A percentile compares a stretch with the other conserved stretches of the same genome.
These are phyloP conservation scores for Clitoria ternatea DNA, from an alignment of 306 rosid species.

Conservation along the genomic window DNA sequence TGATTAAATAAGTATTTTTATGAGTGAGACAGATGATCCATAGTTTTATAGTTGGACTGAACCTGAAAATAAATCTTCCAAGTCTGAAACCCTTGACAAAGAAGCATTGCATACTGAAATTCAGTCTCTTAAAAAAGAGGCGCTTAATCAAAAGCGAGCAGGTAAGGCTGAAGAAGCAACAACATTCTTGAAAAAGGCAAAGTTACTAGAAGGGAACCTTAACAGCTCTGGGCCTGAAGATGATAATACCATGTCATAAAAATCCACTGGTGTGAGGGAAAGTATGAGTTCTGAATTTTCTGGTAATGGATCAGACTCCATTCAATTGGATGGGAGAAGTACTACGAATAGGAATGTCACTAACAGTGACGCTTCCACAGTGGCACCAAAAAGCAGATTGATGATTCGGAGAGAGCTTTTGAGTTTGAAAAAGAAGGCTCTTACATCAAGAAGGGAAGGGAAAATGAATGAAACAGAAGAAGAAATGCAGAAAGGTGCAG, in stretches of 20 bases:
- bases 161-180: slow-evolving; percentile 83
- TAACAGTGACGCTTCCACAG: slow-evolving; percentile 25
- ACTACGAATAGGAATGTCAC: slow-evolving; percentile 22
- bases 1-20: too few relatives aligned
- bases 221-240: slow-evolving; percentile 43
- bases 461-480: slow-evolving; percentile 81
- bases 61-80: slow-evolving; percentile 31
- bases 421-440: slow-evolving; percentile 75
- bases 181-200: slow-evolving; percentile 70
- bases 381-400: slow-evolving; percentile 56
- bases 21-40: too few relatives aligned
- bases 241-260: slow-evolving; percentile 16
- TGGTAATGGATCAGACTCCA: slow-evolving; percentile 28
- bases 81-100: slow-evolving; percentile 45
- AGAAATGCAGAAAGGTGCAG: slow-evolving; percentile 63
- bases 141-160: slow-evolving; percentile 69
- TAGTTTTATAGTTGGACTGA: slow-evolving; percentile 92
- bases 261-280: slow-evolving; percentile 23
- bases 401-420: slow-evolving; percentile 89
- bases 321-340: slow-evolving; percentile 32
- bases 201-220: slow-evolving; percentile 64
- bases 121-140: slow-evolving; percentile 77
- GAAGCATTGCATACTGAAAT: slow-evolving; percentile 62
- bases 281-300: slow-evolving; percentile 27
- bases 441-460: slow-evolving; percentile 85